Conservation (phyloP, 2,329 filamentous ascomycete genomes). For the Aspergillus piperis region DNA sequence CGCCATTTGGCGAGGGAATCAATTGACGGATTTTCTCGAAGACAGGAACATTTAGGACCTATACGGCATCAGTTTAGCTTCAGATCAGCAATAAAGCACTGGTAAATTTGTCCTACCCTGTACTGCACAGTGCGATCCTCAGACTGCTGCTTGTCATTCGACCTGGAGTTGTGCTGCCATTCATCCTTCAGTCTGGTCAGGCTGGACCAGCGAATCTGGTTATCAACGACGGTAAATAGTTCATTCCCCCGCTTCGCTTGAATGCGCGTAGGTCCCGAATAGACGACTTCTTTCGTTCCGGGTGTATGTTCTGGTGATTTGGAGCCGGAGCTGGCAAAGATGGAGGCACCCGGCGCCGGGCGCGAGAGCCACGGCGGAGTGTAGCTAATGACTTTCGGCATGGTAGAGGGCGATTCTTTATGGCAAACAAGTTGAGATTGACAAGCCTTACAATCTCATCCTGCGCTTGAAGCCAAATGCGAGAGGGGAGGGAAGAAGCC, state of each 20-base stretch:
- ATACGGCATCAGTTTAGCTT: slow-evolving; percentile 14
- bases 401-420: slow-evolving; percentile 42
- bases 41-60: slow-evolving; percentile 76
- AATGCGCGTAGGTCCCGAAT: slow-evolving; percentile 55
- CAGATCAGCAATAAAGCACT: neutral
- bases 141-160: slow-evolving; percentile 32
- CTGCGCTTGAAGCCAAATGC: neutral
- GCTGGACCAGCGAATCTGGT: slow-evolving; percentile 90
- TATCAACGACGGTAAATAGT: slow-evolving; percentile 83
- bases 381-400: slow-evolving; percentile 85
- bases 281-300: slow-evolving; percentile 16
- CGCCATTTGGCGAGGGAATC: slow-evolving; percentile 76
- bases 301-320: slow-evolving; percentile 33
- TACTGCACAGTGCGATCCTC: slow-evolving; percentile 39
- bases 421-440: neutral
- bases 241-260: slow-evolving; percentile 83
- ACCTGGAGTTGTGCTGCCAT: slow-evolving; percentile 45
- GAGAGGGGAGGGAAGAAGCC: neutral
- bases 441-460: neutral
- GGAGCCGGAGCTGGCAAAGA: slow-evolving; percentile 65
- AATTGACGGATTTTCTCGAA: slow-evolving; percentile 84
- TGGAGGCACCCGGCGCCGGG: slow-evolving; percentile 72
- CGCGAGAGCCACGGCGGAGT: slow-evolving; percentile 84
- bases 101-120: slow-evolving; percentile 27
- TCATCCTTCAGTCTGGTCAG: slow-evolving; percentile 74